phyloP scores from a whole-genome alignment of 371 early-diverging fungal species.

The Actinomortierella ambigua region DNA sequence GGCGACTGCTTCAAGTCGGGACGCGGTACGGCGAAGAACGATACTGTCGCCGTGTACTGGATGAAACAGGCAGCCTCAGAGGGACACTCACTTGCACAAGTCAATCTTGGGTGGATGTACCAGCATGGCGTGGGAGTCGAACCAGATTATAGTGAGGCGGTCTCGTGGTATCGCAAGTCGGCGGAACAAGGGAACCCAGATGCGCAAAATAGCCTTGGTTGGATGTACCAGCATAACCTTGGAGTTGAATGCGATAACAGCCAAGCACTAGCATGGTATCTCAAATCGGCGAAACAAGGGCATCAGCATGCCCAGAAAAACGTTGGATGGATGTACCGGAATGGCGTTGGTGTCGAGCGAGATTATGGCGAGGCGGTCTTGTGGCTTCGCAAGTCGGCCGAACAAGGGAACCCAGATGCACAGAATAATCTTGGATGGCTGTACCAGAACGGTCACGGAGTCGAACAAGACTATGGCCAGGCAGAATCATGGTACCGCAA shows the following conservation, averaged over 20 bases:
- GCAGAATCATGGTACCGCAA: slow-evolving; percentile 76
- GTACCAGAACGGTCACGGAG: slow-evolving; percentile 84
- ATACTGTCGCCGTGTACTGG: slow-evolving; percentile 77
- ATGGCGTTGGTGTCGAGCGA: slow-evolving; percentile 76
- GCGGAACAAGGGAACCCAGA: slow-evolving; percentile 71
- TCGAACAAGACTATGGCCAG: slow-evolving; percentile 60
- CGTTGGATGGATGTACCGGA: slow-evolving; percentile 83
- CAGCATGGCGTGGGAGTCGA: slow-evolving; percentile 82
- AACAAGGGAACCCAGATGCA: slow-evolving; percentile 80
- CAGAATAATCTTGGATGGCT: slow-evolving; percentile 82
- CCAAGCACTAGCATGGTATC: slow-evolving; percentile 81
- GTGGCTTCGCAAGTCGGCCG: slow-evolving; percentile 75
- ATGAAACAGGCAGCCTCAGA: slow-evolving; percentile 75
- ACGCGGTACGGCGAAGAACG: slow-evolving; percentile 64
- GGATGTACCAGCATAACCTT: slow-evolving; percentile 78
- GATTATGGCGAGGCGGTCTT: slow-evolving; percentile 65
- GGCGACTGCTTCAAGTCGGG: slow-evolving; percentile 84
- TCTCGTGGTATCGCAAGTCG: slow-evolving; percentile 71
- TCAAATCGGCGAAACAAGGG: slow-evolving; percentile 71
- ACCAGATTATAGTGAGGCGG: slow-evolving; percentile 66
- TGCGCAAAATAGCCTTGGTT: slow-evolving; percentile 82
- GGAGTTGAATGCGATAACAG: slow-evolving; percentile 63
- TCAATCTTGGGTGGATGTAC: slow-evolving; percentile 76
- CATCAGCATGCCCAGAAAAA: slow-evolving; percentile 73
- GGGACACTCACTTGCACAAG: slow-evolving; percentile 73